A percentile compares a stretch with the other conserved stretches of the same genome.
Evolutionary conservation across 106 monocot genomes (phyloP).

Genomic region (Platanthera guangdongensis): DNA sequence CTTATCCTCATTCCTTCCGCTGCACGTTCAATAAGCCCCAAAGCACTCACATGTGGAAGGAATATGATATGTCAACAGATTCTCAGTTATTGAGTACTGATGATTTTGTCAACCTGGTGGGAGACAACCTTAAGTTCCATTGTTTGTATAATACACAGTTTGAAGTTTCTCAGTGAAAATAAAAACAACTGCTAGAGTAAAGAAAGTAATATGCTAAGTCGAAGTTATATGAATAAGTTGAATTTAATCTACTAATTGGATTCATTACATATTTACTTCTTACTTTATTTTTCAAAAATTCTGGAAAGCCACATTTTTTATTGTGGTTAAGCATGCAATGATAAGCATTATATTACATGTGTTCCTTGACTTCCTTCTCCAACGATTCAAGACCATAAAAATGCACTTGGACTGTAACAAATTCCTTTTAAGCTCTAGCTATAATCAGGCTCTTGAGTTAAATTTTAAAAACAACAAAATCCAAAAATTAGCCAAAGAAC

Average conservation of each 20-base stretch:
- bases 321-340: not conserved
- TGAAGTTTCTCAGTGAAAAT: not conserved
- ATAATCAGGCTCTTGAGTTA: too few relatives aligned
- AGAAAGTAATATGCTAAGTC: not conserved
- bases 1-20: not conserved
- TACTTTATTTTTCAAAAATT: too few relatives aligned
- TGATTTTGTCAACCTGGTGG: not conserved
- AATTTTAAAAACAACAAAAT: not conserved
- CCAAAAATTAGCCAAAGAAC: not conserved
- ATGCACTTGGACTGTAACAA: not conserved
- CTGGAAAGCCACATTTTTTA: not conserved
- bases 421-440: too few relatives aligned
- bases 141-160: not conserved
- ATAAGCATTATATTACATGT: too few relatives aligned
- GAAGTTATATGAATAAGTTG: not conserved
- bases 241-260: not conserved
- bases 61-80: not conserved
- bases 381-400: not conserved
- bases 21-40: not conserved
- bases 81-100: not conserved
- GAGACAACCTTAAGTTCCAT: not conserved
- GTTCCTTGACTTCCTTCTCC: too few relatives aligned
- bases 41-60: not conserved
- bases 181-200: not conserved
- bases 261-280: not conserved